phyloP scores from a whole-genome alignment of 352 stramenopile species.

The Elongisporangium anandrum region DNA sequence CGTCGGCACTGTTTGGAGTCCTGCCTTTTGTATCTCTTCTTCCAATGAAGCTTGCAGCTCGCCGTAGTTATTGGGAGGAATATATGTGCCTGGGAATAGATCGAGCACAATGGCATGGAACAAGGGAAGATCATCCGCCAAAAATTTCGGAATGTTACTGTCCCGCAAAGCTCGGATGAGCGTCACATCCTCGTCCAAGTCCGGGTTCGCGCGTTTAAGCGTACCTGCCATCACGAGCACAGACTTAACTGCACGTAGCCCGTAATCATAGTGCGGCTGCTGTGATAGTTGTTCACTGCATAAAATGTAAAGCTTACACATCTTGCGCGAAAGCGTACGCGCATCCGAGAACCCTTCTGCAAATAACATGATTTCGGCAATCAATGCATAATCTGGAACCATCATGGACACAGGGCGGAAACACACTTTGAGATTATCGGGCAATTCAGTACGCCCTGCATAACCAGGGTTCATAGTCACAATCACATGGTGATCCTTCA shows the following conservation, averaged over 20 bases:
- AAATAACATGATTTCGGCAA: conserved; percentile 97
- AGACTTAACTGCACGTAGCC: conserved; percentile 89
- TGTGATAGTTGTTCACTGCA: conserved; percentile 93
- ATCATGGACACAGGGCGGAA: conserved; percentile 97
- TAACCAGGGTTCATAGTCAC: conserved; percentile 98
- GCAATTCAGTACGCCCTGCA: conserved; percentile 93
- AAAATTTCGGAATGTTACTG: conserved; percentile 95
- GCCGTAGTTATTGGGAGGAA: conserved; percentile 81
- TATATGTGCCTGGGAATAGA: conserved; percentile 87
- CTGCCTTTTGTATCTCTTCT: conserved; percentile 50
- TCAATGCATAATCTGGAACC: conserved; percentile 94
- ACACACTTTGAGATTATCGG: conserved; percentile 95
- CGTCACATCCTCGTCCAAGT: conserved; percentile 84
- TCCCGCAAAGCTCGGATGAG: conserved; percentile 87
- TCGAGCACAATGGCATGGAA: conserved; percentile 92
- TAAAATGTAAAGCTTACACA: conserved; percentile 93
- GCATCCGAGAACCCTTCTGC: conserved; percentile 94
- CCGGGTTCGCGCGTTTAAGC: conserved; percentile 79
- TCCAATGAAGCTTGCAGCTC: conserved; percentile 69
- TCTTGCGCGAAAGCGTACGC: conserved; percentile 92
- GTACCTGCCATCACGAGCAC: conserved; percentile 91
- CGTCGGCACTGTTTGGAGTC: conserved; percentile 58
- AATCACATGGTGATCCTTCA: conserved; percentile 96
- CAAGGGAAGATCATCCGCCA: conserved; percentile 87
- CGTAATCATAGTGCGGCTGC: conserved; percentile 95